Percentiles rank a stretch among this genome's conserved stretches.
Evolutionary conservation across 2,329 filamentous ascomycete species (phyloP).

Genomic region (Fusarium continuum): DNA sequence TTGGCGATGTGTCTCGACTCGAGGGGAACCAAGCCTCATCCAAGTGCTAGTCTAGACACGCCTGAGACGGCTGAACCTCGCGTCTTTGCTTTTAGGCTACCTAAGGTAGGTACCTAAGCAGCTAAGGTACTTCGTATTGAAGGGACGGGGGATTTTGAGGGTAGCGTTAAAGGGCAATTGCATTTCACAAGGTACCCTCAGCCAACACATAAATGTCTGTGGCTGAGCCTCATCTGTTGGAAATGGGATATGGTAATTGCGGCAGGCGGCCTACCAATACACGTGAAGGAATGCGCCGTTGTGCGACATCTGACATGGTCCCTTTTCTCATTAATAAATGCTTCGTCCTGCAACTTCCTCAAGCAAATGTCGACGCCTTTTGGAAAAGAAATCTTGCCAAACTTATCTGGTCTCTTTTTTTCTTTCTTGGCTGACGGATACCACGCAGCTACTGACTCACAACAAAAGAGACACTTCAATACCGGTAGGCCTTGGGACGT

Average conservation of each 20-base stretch:
- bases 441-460: not conserved
- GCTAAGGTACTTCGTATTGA: not conserved
- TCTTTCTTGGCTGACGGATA: not conserved
- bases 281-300: slow-evolving; percentile 34
- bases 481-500: too few species aligned
- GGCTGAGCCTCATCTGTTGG: slow-evolving; percentile 20
- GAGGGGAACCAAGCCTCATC: slow-evolving; percentile 16
- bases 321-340: slow-evolving; percentile 16
- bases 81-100: not conserved
- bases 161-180: slow-evolving; percentile 2
- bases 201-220: slow-evolving; percentile 17
- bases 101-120: not conserved
- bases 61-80: slow-evolving; percentile 19
- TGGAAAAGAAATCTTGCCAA: not conserved
- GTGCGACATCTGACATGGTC: slow-evolving; percentile 22
- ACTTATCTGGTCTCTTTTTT: not conserved
- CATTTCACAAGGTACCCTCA: slow-evolving; percentile 17
- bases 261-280: slow-evolving; percentile 21
- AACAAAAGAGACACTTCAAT: not conserved
- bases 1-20: slow-evolving; percentile 28
- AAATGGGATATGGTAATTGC: slow-evolving; percentile 29
- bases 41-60: slow-evolving; percentile 21
- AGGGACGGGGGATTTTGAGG: not conserved
- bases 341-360: slow-evolving; percentile 6
- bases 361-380: not conserved